These are phyloP conservation scores for Ogataea wickerhamii DNA, from an alignment of 805 yeast genomes.

Conservation along the genomic window DNA sequence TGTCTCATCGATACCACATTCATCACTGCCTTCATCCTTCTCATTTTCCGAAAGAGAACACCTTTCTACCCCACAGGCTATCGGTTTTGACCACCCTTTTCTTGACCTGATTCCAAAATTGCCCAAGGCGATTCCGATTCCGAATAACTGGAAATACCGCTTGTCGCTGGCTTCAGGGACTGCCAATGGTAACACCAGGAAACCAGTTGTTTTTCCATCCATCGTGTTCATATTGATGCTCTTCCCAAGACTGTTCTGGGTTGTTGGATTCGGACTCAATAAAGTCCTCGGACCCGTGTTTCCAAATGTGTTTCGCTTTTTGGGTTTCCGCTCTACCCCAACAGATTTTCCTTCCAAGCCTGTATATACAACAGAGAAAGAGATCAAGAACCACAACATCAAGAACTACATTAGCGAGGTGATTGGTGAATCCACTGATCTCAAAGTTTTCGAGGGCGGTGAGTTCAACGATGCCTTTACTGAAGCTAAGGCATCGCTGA, in stretches of 20 bases:
- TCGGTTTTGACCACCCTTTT: conserved; percentile 23
- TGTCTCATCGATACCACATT: conserved; percentile 1
- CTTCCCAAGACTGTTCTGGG: conserved; percentile 50
- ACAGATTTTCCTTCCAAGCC: conserved; percentile 33
- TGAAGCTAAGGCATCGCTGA: conserved; percentile 37
- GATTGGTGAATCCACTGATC: conserved; percentile 26
- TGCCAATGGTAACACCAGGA: not conserved
- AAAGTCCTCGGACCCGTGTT: conserved; percentile 32
- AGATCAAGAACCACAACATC: conserved; percentile 13
- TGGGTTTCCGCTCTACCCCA: conserved; percentile 29
- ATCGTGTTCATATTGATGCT: conserved; percentile 50
- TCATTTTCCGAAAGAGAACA: conserved; percentile 4
- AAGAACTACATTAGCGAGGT: conserved; percentile 16
- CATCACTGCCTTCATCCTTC: conserved; percentile 2
- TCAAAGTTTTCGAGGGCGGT: conserved; percentile 29
- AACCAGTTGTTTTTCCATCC: conserved; percentile 29
- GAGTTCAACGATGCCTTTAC: conserved; percentile 43
- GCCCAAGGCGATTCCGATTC: conserved; percentile 35
- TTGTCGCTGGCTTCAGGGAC: conserved; percentile 24
- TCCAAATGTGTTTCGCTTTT: conserved; percentile 30
- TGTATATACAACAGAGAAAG: conserved; percentile 16
- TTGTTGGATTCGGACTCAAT: conserved; percentile 38
- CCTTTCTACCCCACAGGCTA: conserved; percentile 11
- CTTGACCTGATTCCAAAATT: conserved; percentile 31
- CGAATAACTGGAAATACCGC: conserved; percentile 35